phyloP scores from a whole-genome alignment of 768 basidiomycete species.

The Asterophora lycoperdoides region DNA sequence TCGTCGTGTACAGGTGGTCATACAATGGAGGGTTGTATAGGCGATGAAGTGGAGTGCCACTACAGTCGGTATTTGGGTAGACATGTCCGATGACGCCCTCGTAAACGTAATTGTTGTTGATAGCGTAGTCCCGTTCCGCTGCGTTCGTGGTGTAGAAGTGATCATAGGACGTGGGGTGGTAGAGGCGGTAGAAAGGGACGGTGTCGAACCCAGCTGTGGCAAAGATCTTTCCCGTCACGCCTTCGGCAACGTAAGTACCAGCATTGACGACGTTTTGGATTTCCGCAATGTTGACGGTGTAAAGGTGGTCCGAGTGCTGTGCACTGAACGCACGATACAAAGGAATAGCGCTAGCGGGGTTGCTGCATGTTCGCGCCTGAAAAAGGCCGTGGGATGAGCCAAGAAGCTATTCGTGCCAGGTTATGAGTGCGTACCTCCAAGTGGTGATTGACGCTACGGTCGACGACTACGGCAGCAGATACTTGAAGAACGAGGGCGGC shows the following conservation, averaged over 20 bases:
- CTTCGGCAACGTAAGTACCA: not conserved
- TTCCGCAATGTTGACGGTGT: too few relatives aligned
- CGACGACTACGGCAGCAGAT: not conserved
- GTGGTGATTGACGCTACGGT: not conserved
- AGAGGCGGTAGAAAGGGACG: not conserved
- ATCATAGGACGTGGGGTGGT: not conserved
- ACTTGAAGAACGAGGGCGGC: not conserved
- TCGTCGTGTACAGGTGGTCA: not conserved
- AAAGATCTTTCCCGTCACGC: not conserved
- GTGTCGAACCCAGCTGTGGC: too few relatives aligned
- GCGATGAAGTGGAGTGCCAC: not conserved
- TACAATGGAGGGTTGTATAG: not conserved
- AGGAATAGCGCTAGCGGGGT: not conserved
- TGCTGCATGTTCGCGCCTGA: conserved; percentile 1
- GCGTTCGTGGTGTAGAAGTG: conserved; percentile 4
- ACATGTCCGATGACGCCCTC: not conserved
- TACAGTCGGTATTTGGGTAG: not conserved
- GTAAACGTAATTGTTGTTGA: not conserved
- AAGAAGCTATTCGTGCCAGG: not conserved
- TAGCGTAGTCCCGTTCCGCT: conserved; percentile 1
- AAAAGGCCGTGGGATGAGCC: not conserved
- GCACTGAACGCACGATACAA: not conserved
- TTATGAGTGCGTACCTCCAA: not conserved
- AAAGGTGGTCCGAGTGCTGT: too few relatives aligned
- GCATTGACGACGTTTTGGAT: too few relatives aligned